Evolutionary conservation across 305 asterid genomes (phyloP).

Genomic region (Lippia alba): DNA sequence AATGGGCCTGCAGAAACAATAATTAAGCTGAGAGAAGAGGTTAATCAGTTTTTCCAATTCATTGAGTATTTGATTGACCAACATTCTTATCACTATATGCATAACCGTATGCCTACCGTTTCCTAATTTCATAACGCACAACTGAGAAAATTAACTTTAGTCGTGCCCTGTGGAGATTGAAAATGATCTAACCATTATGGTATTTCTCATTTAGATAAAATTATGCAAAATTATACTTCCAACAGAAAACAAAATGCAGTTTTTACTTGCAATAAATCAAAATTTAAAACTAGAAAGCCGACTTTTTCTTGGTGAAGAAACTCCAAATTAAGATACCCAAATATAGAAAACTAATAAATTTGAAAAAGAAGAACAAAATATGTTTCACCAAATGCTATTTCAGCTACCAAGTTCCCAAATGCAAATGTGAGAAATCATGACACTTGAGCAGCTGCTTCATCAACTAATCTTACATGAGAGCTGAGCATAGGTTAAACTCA

Average conservation of each 20-base stretch:
- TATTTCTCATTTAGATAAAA: neutral
- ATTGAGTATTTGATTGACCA: neutral
- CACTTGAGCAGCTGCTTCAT: too few relatives aligned
- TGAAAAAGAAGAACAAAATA: neutral
- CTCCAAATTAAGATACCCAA: neutral
- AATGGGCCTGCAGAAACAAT: neutral
- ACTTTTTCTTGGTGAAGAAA: constrained; percentile 3
- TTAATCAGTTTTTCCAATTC: neutral
- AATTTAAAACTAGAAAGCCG: neutral
- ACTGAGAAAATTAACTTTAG: neutral
- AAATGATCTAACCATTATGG: neutral
- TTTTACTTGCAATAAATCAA: neutral
- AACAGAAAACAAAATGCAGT: constrained; percentile 6
- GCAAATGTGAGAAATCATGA: too few relatives aligned
- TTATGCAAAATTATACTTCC: neutral
- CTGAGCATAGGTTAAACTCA: too few relatives aligned
- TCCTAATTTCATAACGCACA: neutral
- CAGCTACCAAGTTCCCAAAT: too few relatives aligned
- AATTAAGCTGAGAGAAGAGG: neutral
- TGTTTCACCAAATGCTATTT: neutral
- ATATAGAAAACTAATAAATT: neutral
- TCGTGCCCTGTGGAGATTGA: neutral
- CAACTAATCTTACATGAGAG: too few relatives aligned
- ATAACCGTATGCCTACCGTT: neutral
- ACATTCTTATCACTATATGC: neutral